Base-by-base conservation (phyloP, 148 eudicot species). In the Bassia scoparia region DNA sequence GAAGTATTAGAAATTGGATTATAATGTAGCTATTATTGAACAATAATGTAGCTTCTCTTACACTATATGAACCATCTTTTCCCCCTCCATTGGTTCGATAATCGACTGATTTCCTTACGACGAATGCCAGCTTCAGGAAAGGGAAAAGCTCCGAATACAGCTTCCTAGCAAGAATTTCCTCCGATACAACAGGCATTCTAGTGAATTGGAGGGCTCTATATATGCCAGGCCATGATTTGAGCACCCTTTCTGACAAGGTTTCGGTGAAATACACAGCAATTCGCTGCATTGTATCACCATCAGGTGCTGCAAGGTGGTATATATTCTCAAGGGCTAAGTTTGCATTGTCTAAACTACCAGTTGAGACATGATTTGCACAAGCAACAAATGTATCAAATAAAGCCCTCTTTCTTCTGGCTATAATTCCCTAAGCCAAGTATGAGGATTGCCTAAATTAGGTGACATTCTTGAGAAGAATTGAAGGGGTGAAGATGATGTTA, bases 221-320 rank as follows among this genome's bases (percentile, higher is more conserved):
- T 49, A 95, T 68, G 1, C 98, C 98, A 48, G 96, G 93, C 98
- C 96, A 95, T 59, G 86, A 74, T 74, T 87, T 88, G 14, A 95
- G 87, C 52, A 87, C 81, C 77, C 92, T 83, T 21, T 95, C 93
- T 10, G 93, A 92, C 0, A 95, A 83, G n/a, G 98, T 89, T 79
- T 91, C 97, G 2, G 97, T 81, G 58, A 95, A 95, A 76, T 95
- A 91, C 20, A 97, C 81, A 6, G 98, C 97, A 15, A n/a, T 95
- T 18, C 98, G 85, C n/a, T 95, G 98, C 98, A 95, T 91, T 3
- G 98, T 91, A 80, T 95, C 98, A 3, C 98, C n/a, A 35, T 87
- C 85, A 20, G 98, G 91, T 5, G 97, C 64, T 17, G 97, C n/a
- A 10, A 95, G 89, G 8, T 88, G 93, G 15, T 97, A 89, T 37